Base-by-base conservation (phyloP, 352 stramenopile species). In the Phytophthora sansomeana region DNA sequence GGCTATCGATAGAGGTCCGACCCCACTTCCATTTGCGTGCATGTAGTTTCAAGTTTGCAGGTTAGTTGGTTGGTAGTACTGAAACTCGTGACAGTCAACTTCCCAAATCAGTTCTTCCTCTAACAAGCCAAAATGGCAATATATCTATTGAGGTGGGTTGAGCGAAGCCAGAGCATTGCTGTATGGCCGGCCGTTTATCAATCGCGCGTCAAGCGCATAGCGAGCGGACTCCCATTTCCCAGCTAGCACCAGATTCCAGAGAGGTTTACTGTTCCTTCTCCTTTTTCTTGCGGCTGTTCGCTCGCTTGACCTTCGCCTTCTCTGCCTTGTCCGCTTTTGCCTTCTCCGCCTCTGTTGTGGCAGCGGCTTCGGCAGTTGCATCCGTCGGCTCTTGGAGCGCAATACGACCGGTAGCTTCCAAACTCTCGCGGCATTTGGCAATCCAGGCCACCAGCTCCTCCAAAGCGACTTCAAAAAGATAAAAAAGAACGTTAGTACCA, bases 371-470 rank as follows among this genome's bases (percentile, higher is more conserved):
- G 28, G 48, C 57, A 9, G 47, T 52, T 26, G 55, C 24, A 28
- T 84, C 78, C 5, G 71, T 55, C 43, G 74, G 58, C 33, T 91
- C 83, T 28, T 75, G 41, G 19, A 91, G 56, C 19, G 82, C 75
- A 60, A 95, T 92, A 58, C 91, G 76, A 16, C 87, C 85, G 33
- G 87, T 95, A 48, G 81, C 87, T 78, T 98, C 93, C 26, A 97
- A 72, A 29, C 94, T 84, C 35, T 97, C 93, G 48, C 91, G 91
- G 52, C 80, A 92, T 67, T 96, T 89, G 21, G 85, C 72, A 64
- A 95, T 86, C 91, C 91, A 98, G 36, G 85, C 67, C 41, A 95
- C 83, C 26, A 99, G 71, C 68, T 99, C 95, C 58, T 97, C 85
- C 43, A 99, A 79, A 42, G 89, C 93, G 51, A 99, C 96, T 86